A percentile compares a stretch with the other conserved stretches of the same genome.
Evolutionary conservation across 192 early-diverging fungal genomes (phyloP).

Genomic region (Allomyces macrogynus): DNA sequence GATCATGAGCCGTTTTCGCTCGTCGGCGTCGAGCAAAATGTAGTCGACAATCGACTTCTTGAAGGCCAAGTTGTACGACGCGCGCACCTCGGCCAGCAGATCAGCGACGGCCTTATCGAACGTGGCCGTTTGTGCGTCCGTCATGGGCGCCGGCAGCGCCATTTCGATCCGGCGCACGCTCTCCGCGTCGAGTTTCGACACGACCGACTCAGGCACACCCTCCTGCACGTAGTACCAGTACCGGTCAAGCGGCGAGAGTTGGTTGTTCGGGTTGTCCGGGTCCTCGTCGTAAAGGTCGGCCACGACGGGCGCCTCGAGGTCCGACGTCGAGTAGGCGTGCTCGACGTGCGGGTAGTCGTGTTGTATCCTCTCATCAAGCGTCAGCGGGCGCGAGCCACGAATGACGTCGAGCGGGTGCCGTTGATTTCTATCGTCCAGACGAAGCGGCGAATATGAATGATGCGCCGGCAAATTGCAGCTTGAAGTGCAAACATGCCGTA

Average conservation of each 20-base stretch:
- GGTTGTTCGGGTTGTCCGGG: slow-evolving; percentile 22
- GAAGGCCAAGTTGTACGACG: slow-evolving; percentile 17
- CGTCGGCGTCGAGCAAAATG: slow-evolving; percentile 27
- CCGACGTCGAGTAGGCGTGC: slow-evolving; percentile 6
- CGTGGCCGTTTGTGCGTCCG: not conserved
- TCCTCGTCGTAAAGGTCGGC: slow-evolving; percentile 32
- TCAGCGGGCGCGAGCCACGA: slow-evolving; percentile 13
- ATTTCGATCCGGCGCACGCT: not conserved
- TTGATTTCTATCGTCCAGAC: slow-evolving; percentile 10
- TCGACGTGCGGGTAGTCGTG: slow-evolving; percentile 7
- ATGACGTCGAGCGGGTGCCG: slow-evolving; percentile 9
- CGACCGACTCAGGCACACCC: slow-evolving; percentile 16
- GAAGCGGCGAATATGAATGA: no score
- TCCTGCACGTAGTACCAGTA: slow-evolving; percentile 32
- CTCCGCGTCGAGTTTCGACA: slow-evolving; percentile 7
- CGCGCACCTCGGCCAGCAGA: slow-evolving; percentile 20
- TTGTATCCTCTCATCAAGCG: slow-evolving; percentile 15
- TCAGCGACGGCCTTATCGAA: not conserved
- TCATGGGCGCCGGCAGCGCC: not conserved
- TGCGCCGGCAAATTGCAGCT: no score
- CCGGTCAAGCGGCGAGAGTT: slow-evolving; percentile 26
- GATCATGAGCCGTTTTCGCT: slow-evolving; percentile 24
- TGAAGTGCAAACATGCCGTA: no score
- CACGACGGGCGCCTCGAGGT: slow-evolving; percentile 2
- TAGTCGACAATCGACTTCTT: slow-evolving; percentile 34